Evolutionary conservation across 495 filamentous ascomycete genomes (phyloP).

Genomic region (Aspergillus conjunctus): DNA sequence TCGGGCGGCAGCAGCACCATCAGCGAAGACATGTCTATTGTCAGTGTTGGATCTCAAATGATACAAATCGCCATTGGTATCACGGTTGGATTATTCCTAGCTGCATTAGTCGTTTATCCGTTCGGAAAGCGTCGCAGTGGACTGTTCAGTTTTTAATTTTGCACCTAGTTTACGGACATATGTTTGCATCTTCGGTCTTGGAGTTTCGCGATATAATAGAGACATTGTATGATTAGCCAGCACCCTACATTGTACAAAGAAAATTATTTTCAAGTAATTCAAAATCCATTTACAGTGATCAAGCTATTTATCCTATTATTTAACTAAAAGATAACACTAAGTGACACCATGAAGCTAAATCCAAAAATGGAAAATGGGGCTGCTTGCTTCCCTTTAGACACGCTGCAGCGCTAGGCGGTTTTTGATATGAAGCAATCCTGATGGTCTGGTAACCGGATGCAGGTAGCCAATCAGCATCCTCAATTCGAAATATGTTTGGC

Average conservation of each 20-base stretch:
- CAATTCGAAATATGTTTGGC: no score
- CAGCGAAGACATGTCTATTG: constrained; percentile 54
- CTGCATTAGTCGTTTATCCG: constrained; percentile 84
- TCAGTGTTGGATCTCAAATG: constrained; percentile 81
- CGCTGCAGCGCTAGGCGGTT: no score
- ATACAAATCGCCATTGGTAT: constrained; percentile 93
- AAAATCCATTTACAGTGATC: neutral
- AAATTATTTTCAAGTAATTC: neutral
- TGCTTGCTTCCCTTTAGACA: no score
- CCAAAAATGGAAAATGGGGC: no score
- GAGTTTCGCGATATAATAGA: neutral
- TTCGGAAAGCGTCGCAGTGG: constrained; percentile 85
- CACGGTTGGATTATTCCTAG: constrained; percentile 84
- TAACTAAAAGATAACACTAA: no score
- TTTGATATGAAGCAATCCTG: no score
- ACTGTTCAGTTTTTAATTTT: constrained; percentile 74
- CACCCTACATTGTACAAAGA: neutral
- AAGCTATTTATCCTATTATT: no score
- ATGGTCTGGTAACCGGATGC: no score
- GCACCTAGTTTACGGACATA: neutral
- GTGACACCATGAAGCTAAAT: no score
- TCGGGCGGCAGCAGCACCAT: constrained; percentile 43
- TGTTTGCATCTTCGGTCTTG: neutral
- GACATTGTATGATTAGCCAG: neutral
- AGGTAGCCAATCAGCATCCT: no score